These are phyloP conservation scores for Cyberlindnera veronae DNA, from an alignment of 805 yeast species.

Conservation along the genomic window DNA sequence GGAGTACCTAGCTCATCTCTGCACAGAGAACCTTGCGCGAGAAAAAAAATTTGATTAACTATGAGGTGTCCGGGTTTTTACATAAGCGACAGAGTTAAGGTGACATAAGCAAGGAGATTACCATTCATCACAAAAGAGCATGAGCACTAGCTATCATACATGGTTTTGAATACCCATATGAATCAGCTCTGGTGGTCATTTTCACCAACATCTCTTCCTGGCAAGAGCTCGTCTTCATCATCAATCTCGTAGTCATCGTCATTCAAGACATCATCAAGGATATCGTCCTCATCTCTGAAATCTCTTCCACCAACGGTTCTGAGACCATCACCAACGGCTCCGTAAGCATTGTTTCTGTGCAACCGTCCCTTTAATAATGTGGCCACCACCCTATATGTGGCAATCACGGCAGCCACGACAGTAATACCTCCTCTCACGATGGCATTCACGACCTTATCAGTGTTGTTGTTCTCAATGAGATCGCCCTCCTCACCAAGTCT, in stretches of 20 bases:
- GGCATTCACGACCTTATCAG: conserved; percentile 59
- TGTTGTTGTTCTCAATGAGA: conserved; percentile 50
- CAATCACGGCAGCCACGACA: conserved; percentile 31
- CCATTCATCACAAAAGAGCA: too few species aligned
- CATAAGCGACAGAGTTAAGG: neutral
- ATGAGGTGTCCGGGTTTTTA: conserved; percentile 4
- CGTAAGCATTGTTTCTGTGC: conserved; percentile 20
- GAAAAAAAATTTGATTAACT: conserved; percentile 1
- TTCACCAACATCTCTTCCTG: neutral
- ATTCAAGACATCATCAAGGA: conserved; percentile 24
- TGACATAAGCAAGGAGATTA: too few species aligned
- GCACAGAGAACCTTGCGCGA: too few species aligned
- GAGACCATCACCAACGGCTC: conserved; percentile 24
- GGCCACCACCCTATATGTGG: conserved; percentile 28
- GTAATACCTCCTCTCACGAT: conserved; percentile 33
- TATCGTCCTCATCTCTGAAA: conserved; percentile 25
- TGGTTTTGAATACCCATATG: too few species aligned
- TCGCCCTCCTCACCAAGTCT: conserved; percentile 77
- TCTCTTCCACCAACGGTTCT: conserved; percentile 18
- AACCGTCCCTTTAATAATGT: conserved; percentile 16
- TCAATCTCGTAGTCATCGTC: conserved; percentile 27
- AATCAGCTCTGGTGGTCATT: too few species aligned
- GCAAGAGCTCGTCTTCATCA: conserved; percentile 22
- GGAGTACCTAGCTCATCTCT: too few species aligned
- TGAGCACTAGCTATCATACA: too few species aligned